phyloP scores from a whole-genome alignment of 2,329 filamentous ascomycete genomes.

The Colletotrichum plurivorum region DNA sequence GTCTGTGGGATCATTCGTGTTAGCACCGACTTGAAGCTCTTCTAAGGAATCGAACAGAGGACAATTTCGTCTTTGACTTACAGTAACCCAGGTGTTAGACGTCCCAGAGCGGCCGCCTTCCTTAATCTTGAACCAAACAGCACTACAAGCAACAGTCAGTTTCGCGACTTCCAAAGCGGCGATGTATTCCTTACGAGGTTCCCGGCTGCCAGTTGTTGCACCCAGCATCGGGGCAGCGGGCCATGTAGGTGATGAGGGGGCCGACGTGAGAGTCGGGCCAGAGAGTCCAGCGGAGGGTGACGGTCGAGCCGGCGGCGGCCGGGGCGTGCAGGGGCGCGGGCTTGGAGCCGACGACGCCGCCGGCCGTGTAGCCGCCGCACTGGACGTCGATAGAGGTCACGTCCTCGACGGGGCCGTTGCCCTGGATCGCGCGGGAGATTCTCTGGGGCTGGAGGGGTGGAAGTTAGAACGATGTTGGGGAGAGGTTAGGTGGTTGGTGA shows the following conservation, averaged over 20 bases:
- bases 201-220: constrained; percentile 65
- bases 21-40: background rate
- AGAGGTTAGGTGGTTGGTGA: background rate
- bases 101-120: constrained; percentile 65
- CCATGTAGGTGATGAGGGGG: constrained; percentile 72
- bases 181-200: constrained; percentile 37
- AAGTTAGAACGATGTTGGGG: background rate
- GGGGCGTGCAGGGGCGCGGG: constrained; percentile 69
- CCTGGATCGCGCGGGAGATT: constrained; percentile 69
- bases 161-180: constrained; percentile 36
- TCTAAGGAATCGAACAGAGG: no score
- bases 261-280: constrained; percentile 67
- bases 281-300: constrained; percentile 69
- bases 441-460: constrained; percentile 29
- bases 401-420: constrained; percentile 71
- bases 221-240: constrained; percentile 66
- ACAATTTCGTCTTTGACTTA: constrained; percentile 42
- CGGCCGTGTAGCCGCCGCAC: constrained; percentile 67
- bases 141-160: constrained; percentile 44
- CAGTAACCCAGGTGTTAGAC: constrained; percentile 62
- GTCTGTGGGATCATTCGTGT: constrained; percentile 45
- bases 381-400: constrained; percentile 67
- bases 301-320: constrained; percentile 66
- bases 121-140: constrained; percentile 71
- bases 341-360: constrained; percentile 61